Conservation (phyloP, 2,329 filamentous ascomycete genomes). For the Allantophomopsis lycopodina region DNA sequence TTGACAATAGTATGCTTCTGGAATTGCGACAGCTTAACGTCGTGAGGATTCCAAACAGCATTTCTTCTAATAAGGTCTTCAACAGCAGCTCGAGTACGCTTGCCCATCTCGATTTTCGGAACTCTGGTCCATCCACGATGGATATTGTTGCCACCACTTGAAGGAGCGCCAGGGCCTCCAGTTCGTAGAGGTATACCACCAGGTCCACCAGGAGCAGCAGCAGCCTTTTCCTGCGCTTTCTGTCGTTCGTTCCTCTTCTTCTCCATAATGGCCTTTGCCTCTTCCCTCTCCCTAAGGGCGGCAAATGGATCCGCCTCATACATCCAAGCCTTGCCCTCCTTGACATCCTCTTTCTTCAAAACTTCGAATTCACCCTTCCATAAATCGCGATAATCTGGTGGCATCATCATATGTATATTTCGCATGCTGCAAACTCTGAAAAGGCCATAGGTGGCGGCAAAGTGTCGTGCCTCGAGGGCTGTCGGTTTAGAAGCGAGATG, state of each 20-base stretch:
- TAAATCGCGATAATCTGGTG: conserved; percentile 74
- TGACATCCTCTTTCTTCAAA: conserved; percentile 69
- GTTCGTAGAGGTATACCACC: conserved; percentile 36
- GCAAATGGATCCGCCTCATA: conserved; percentile 94
- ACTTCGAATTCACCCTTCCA: conserved; percentile 83
- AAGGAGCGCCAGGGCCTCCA: conserved; percentile 21
- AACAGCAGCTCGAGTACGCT: conserved; percentile 62
- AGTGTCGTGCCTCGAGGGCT: conserved; percentile 82
- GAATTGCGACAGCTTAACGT: conserved; percentile 44
- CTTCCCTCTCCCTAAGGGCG: conserved; percentile 64
- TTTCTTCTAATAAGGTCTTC: conserved; percentile 68
- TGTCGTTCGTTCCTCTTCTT: conserved; percentile 67
- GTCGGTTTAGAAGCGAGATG: conserved; percentile 65
- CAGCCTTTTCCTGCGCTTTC: conserved; percentile 53
- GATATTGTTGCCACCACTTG: conserved; percentile 21
- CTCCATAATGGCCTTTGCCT: conserved; percentile 59
- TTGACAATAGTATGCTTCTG: conserved; percentile 49
- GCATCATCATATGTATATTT: conserved; percentile 88
- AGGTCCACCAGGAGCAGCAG: conserved; percentile 44
- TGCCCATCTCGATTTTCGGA: conserved; percentile 88
- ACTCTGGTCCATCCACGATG: conserved; percentile 68
- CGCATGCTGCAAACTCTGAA: conserved; percentile 92
- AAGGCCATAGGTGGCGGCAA: conserved; percentile 80
- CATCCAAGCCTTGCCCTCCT: conserved; percentile 72
- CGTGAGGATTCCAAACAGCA: conserved; percentile 78